Percentiles rank a stretch among this genome's conserved stretches.
phyloP scores from a whole-genome alignment of 306 rosid genomes.

The Quercus variabilis region DNA sequence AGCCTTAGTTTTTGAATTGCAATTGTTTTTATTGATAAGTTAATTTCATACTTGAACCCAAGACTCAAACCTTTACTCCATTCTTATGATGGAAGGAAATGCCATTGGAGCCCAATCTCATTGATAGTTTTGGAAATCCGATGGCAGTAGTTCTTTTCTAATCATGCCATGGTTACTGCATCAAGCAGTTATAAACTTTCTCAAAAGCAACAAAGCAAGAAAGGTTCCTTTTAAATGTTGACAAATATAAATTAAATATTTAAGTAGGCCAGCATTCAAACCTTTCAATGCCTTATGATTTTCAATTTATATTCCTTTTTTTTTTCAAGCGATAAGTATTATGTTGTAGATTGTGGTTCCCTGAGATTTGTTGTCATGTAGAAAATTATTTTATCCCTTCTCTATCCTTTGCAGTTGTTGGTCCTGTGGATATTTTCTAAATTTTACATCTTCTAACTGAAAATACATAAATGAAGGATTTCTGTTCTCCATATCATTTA shows the following conservation, averaged over 20 bases:
- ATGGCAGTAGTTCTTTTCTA: background rate
- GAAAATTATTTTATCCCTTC: background rate
- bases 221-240: background rate
- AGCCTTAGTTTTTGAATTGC: too few relatives aligned
- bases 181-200: background rate
- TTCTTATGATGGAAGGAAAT: too few relatives aligned
- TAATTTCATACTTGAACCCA: too few relatives aligned
- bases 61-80: too few relatives aligned
- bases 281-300: background rate
- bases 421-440: slow-evolving; percentile 67
- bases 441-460: slow-evolving; percentile 52
- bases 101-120: too few relatives aligned
- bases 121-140: background rate
- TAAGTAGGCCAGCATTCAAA: background rate
- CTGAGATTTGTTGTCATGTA: slow-evolving; percentile 21
- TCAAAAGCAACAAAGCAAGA: background rate
- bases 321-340: background rate
- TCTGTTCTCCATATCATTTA: slow-evolving; percentile 47
- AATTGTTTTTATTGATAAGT: too few relatives aligned
- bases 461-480: slow-evolving; percentile 53
- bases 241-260: background rate
- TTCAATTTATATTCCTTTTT: background rate
- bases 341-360: slow-evolving; percentile 2
- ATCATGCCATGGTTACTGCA: background rate
- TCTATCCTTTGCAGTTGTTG: slow-evolving; percentile 48